Conservation (phyloP, 2,329 filamentous ascomycete species). For the Geosmithia putterillii region DNA sequence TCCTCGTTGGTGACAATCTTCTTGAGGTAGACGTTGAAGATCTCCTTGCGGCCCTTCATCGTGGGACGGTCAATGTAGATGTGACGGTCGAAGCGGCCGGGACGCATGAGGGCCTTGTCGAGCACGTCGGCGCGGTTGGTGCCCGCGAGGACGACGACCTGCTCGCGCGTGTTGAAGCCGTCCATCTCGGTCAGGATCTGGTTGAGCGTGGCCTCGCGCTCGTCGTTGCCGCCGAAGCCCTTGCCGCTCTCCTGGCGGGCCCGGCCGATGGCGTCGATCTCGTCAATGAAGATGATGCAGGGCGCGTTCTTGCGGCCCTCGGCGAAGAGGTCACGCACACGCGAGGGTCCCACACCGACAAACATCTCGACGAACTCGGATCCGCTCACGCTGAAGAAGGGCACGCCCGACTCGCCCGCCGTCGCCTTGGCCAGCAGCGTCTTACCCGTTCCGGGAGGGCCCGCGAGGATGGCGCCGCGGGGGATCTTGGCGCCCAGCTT, state of each 20-base stretch:
- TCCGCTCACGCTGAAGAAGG: conserved; percentile 96
- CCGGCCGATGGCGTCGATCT: conserved; percentile 95
- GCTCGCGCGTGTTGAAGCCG: conserved; percentile 92
- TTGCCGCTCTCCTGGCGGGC: conserved; percentile 66
- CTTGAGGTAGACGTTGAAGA: conserved; percentile 86
- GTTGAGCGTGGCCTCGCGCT: conserved; percentile 92
- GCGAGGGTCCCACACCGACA: conserved; percentile 91
- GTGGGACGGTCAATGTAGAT: conserved; percentile 91
- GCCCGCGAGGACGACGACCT: conserved; percentile 92
- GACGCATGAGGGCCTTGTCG: conserved; percentile 91
- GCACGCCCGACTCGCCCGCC: conserved; percentile 89
- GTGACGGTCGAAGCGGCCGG: conserved; percentile 92
- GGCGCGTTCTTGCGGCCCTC: conserved; percentile 92
- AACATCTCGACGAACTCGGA: conserved; percentile 99
- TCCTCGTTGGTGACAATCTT: conserved; percentile 94
- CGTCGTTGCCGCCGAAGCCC: conserved; percentile 80
- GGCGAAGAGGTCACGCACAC: conserved; percentile 88
- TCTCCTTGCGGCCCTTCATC: conserved; percentile 92
- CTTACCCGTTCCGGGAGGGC: conserved; percentile 97
- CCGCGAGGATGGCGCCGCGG: conserved; percentile 88
- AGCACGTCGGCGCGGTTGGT: conserved; percentile 93
- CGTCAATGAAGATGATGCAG: conserved; percentile 99
- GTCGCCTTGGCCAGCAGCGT: conserved; percentile 95
- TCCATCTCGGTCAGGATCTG: conserved; percentile 99
- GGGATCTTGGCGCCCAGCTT: conserved; percentile 95